phyloP scores from a whole-genome alignment of 2,329 filamentous ascomycete species.

The Scedosporium dehoogii region DNA sequence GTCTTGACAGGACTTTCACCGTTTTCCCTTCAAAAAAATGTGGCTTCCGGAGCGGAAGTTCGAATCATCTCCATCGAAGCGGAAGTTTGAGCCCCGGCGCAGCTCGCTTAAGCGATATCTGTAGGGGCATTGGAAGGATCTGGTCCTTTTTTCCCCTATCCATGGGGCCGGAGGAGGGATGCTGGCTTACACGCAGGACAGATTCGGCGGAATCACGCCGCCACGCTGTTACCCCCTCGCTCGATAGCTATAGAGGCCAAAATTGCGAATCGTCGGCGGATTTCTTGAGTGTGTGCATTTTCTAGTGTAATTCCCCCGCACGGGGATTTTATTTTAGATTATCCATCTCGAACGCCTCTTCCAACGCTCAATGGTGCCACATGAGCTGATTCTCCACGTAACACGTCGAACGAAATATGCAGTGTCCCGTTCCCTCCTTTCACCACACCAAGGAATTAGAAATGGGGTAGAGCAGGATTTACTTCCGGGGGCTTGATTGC shows the following conservation, averaged over 20 bases:
- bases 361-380: neutral
- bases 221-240: neutral
- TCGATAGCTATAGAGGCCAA: too few species aligned
- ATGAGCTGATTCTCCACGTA: neutral
- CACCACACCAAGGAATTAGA: neutral
- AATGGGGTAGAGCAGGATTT: neutral
- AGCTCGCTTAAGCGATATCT: neutral
- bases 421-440: neutral
- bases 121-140: neutral
- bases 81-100: too few species aligned
- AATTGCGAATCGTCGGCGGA: too few species aligned
- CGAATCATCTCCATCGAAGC: too few species aligned
- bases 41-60: too few species aligned
- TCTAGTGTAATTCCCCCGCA: too few species aligned
- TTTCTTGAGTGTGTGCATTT: too few species aligned
- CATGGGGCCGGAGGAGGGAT: neutral
- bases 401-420: neutral
- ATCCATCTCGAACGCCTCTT: neutral
- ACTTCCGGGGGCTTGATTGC: neutral
- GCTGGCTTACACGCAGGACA: too few species aligned
- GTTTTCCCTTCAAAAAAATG: too few species aligned
- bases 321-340: too few species aligned
- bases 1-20: too few species aligned
- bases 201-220: neutral
- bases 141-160: neutral